Evolutionary conservation across 805 yeast species (phyloP), one percentile per base, ranked within the genome.

Genomic region (Candida cerambycidarum): DNA sequence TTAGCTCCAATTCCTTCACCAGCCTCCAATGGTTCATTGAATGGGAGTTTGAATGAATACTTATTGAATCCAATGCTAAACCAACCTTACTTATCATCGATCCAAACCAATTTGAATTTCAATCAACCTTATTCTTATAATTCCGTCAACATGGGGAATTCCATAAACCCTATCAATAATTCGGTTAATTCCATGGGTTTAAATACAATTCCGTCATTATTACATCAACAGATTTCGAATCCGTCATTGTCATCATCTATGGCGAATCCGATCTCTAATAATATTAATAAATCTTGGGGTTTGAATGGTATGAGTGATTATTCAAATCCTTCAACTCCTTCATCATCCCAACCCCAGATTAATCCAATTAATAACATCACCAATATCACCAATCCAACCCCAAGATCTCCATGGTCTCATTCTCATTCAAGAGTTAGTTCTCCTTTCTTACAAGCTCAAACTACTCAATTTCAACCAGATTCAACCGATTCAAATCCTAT

Each of bases 331-430:
- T 27, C 35, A 11, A 44, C 51, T 18, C 48, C 48, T 5, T 35
- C 41, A 34, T 19, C 42, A n/a, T 3, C 27, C 17, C 32, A 34
- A 16, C 31, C 42, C 11, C 39, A 16, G 25, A 36, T 36, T 7
- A 28, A 35, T 10, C 36, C 41, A 24, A 36, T 44, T 14, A 38
- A 33, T 35, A 38, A 37, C 11, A 38, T 38, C 7, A 5, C 42
- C 10, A 39, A 39, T 32, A 32, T 29, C 5, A 28, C 51, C 30
- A 18, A 9, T 5, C 65, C 70, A 3, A 56, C 71, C 13, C 71
- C 73, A 4, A 52, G 67, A 38, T 69, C 75, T 4, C 75, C 75
- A 4, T 70, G 75, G 76, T 48, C 67, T 7, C 68, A 59, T 39
- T 51, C 63, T 5, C 59, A 47, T 44, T 66, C 73, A 3, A 55